Evolutionary conservation across 2,329 filamentous ascomycete genomes (phyloP).

Genomic region (Biscogniauxia mediterranea): DNA sequence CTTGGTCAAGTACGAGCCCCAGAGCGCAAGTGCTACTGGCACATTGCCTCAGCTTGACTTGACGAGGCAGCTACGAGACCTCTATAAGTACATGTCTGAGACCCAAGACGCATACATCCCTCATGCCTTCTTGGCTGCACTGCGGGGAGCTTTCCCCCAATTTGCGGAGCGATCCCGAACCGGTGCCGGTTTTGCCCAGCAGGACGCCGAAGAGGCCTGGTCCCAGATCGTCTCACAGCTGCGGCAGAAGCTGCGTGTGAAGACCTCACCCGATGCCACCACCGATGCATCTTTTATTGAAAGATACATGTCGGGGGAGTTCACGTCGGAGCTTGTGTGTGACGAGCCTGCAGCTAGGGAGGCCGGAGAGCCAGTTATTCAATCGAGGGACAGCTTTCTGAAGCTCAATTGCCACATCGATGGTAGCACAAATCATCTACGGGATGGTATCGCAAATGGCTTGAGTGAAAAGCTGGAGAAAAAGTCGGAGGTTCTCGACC

Average conservation of each 20-base stretch:
- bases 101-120: slow-evolving; percentile 88
- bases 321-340: slow-evolving; percentile 76
- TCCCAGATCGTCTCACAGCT: slow-evolving; percentile 88
- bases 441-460: slow-evolving; percentile 80
- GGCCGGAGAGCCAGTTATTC: slow-evolving; percentile 67
- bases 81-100: slow-evolving; percentile 86
- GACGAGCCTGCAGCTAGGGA: slow-evolving; percentile 78
- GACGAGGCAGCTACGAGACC: slow-evolving; percentile 71
- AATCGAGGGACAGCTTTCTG: slow-evolving; percentile 72
- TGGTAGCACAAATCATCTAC: slow-evolving; percentile 79
- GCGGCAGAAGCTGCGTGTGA: slow-evolving; percentile 71
- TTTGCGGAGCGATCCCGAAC: slow-evolving; percentile 87
- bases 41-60: slow-evolving; percentile 64
- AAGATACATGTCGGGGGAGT: slow-evolving; percentile 82
- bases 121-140: slow-evolving; percentile 74
- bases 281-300: slow-evolving; percentile 74
- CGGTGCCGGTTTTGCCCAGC: slow-evolving; percentile 86
- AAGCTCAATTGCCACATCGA: slow-evolving; percentile 98
- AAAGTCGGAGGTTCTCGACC: slow-evolving; percentile 71
- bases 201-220: slow-evolving; percentile 98
- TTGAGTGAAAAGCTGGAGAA: slow-evolving; percentile 91
- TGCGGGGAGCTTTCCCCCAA: slow-evolving; percentile 81
- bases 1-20: slow-evolving; percentile 57
- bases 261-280: slow-evolving; percentile 40
- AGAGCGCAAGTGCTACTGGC: slow-evolving; percentile 23